A percentile compares a stretch with the other conserved stretches of the same genome.
phyloP scores from a whole-genome alignment of 441 rosid species.

The Isatis lusitanica region DNA sequence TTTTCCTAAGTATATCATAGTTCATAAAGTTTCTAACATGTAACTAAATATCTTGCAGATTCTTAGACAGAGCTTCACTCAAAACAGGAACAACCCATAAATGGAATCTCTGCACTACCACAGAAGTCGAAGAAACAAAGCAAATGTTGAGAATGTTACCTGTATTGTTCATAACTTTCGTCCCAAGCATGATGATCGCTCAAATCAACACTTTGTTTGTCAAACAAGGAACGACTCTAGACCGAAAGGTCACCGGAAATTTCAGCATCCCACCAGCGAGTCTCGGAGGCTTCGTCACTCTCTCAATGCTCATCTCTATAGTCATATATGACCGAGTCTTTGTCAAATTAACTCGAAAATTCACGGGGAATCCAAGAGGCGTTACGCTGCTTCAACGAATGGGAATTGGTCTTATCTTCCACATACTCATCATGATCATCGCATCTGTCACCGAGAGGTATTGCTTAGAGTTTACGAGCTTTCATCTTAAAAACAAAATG shows the following conservation, averaged over 20 bases:
- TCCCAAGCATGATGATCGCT: constrained; percentile 75
- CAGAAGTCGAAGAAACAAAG: constrained; percentile 90
- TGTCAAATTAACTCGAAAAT: constrained; percentile 47
- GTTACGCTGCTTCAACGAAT: constrained; percentile 77
- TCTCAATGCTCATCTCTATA: constrained; percentile 69
- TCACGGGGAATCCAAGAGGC: constrained; percentile 79
- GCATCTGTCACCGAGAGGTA: constrained; percentile 60
- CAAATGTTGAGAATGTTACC: constrained; percentile 89
- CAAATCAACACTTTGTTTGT: constrained; percentile 71
- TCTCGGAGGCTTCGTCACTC: constrained; percentile 58
- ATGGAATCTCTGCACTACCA: constrained; percentile 69
- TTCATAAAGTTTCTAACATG: neutral
- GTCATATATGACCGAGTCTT: constrained; percentile 65
- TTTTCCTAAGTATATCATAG: neutral
- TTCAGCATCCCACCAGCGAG: constrained; percentile 80
- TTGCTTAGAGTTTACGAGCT: neutral
- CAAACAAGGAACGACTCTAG: constrained; percentile 81
- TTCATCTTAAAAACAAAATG: too few species aligned
- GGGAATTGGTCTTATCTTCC: constrained; percentile 69
- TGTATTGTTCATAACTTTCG: constrained; percentile 55
- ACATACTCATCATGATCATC: constrained; percentile 60
- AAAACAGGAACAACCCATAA: constrained; percentile 49
- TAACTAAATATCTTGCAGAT: constrained; percentile 43
- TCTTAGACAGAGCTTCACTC: constrained; percentile 66
- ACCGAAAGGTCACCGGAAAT: constrained; percentile 51